phyloP scores from a whole-genome alignment of 1,284 basidiomycete species.

The Microbotryum scabiosae region DNA sequence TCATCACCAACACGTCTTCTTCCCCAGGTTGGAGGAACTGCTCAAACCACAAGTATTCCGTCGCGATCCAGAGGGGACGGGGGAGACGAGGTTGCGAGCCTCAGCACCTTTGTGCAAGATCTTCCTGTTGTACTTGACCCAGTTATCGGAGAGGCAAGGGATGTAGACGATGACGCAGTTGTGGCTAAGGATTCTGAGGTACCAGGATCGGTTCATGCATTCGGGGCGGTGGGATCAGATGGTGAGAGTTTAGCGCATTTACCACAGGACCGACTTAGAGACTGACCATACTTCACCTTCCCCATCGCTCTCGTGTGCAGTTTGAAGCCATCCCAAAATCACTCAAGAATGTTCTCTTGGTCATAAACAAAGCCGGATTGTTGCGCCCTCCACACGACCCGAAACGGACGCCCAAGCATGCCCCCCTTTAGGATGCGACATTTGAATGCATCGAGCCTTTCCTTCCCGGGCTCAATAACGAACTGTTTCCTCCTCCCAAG shows the following conservation, averaged over 20 bases:
- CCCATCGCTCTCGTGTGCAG: conserved; percentile 43
- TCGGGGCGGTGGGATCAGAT: conserved; percentile 74
- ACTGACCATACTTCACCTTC: neutral
- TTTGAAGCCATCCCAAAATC: conserved; percentile 92
- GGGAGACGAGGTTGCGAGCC: conserved; percentile 78
- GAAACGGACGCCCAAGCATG: conserved; percentile 56
- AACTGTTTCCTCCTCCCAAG: conserved; percentile 9
- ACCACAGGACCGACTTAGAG: neutral
- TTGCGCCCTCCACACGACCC: conserved; percentile 62
- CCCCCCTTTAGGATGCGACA: conserved; percentile 70
- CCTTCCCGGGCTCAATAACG: conserved; percentile 68
- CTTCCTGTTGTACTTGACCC: conserved; percentile 84
- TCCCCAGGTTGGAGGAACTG: conserved; percentile 86
- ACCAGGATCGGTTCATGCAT: conserved; percentile 81
- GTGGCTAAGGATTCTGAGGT: conserved; percentile 87
- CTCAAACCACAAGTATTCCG: conserved; percentile 73
- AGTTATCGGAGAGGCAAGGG: conserved; percentile 57
- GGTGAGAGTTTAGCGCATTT: conserved; percentile 49
- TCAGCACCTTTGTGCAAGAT: conserved; percentile 85
- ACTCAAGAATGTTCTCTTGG: conserved; percentile 90
- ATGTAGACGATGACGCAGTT: conserved; percentile 58
- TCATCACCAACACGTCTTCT: conserved; percentile 72
- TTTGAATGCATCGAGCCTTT: conserved; percentile 77
- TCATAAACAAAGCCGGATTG: conserved; percentile 82
- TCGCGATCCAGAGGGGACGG: conserved; percentile 74